Base-by-base conservation (phyloP, 2,329 filamentous ascomycete genomes). In the Fusarium pseudocircinatum region DNA sequence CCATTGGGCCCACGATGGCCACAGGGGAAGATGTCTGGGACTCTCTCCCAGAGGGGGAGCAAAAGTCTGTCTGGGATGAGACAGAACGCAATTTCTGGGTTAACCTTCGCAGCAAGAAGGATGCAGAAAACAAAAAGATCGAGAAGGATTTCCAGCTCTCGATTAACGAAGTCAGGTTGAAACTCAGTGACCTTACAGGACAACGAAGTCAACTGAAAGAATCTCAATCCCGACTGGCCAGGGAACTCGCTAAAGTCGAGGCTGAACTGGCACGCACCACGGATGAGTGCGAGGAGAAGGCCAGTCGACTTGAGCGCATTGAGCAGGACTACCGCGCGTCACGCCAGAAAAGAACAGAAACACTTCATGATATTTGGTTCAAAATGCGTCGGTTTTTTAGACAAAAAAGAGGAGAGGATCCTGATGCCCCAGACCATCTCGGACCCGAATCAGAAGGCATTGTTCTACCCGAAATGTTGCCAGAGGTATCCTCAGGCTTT, bases 61-160 rank as follows among this genome's bases (percentile, higher is more conserved):
- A 79, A 49, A 74, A 74, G 32, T 78, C 77, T 15, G 77, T 82
- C n/a, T 83, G 81, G 82, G 73, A 79, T 36, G 80, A 82, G 60
- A 81, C 80, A 22, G 82, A 83, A 53, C 67, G 71, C 47, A 81
- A 81, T 42, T 83, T 82, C 36, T 83, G 82, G 82, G 39, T 67
- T 42, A 70, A 72, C 20, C 80, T 81, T 40, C 74, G 78, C 24
- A 61, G 61, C 12, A 67, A 78, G 34, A 75, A 79, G 53, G 72
- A 77, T n/a, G 43, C 53, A 9, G 70, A 70, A 28, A 77, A 78
- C 34, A 68, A 63, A 26, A 70, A 74, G n/a, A 60, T 74, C 15
- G 78, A 81, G 34, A 69, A 77, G 16, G 70, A 74, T 6, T 81
- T 76, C 43, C 77, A 78, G 46, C 63, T 60, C n/a, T 69, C 73